Evolutionary conservation across 768 basidiomycete genomes (phyloP), one percentile per base, ranked within the genome.

Genomic region (Mycena polygramma): DNA sequence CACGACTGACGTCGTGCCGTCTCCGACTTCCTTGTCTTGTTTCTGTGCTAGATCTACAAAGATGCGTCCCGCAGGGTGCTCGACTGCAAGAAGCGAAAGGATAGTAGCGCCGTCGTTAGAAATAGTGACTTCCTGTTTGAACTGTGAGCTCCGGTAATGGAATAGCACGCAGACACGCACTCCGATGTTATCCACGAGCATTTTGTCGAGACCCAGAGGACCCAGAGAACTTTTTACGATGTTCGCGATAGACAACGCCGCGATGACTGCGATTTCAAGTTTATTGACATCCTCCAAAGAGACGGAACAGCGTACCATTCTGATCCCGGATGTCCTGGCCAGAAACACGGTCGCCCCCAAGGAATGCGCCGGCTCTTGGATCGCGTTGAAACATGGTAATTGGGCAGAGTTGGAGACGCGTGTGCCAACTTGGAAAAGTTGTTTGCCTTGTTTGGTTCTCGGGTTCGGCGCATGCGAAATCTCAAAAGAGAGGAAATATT

Each of bases 81-180:
- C 95, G 53, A 99, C 97, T 19, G 95, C 91, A 48, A 99, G 86
- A 22, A 99, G 87, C 26, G 94, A 92, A 46, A 99, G 90, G 75
- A 99, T 99, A n/a, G 98, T 99, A 19, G 98, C 98, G 57, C 98
- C 98, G 83, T 99, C 98, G 82, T 99, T 99, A 55, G 98, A 98
- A 79, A 99, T 99, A 37, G 98, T 99, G 36, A 99, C 97, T 88
- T 99, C 98, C 96, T 97, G 81, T 7, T 68, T 39, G 74, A 67
- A 72, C 64, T 57, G 11, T 46, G 39, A 57, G 54, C 45, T 24
- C 39, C 36, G 57, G 49, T 10, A 41, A 54, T 39, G 22, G 17
- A 57, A n/a, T 9, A 49, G 46, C n/a, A n/a, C 22, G 66, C 57
- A 41, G n/a, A 15, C 11, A 83, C 92, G 77, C 78, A 97, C 96